Percentiles rank a stretch among this genome's conserved stretches.
Conservation (phyloP, 1,284 basidiomycete genomes). For the Lignosus rhinocerotis region DNA sequence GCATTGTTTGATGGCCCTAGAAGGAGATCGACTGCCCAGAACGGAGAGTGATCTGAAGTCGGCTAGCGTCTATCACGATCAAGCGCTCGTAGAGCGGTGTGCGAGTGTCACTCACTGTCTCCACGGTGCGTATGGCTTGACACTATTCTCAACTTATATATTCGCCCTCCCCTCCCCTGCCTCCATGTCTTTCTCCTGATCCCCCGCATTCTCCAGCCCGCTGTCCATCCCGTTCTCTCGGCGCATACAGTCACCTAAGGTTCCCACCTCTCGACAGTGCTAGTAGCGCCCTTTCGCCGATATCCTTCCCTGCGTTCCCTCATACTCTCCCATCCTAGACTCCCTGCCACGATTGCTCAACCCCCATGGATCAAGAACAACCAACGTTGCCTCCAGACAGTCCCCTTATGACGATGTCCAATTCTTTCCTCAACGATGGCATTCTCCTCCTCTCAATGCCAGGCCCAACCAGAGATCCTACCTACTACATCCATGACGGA, state of each 20-base stretch:
- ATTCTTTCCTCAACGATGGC: constrained; percentile 35
- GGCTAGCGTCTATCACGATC: background rate
- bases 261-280: background rate
- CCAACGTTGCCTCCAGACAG: constrained; percentile 32
- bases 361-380: constrained; percentile 29
- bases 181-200: background rate
- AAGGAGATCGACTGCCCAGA: background rate
- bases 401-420: constrained; percentile 36
- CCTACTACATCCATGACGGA: constrained; percentile 56
- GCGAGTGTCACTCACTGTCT: background rate
- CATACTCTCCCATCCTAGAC: background rate
- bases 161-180: background rate
- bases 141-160: background rate
- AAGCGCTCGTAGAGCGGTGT: background rate
- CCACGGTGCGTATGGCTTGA: too few species aligned
- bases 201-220: background rate
- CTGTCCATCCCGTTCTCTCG: background rate
- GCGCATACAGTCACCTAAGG: background rate
- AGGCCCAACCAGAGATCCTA: constrained; percentile 37
- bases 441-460: constrained; percentile 37
- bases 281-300: background rate
- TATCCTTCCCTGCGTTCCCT: background rate
- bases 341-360: background rate
- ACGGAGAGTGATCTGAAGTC: background rate
- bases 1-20: too few species aligned